Conservation (phyloP, 495 filamentous ascomycete genomes). For the Elasticomyces elasticus region DNA sequence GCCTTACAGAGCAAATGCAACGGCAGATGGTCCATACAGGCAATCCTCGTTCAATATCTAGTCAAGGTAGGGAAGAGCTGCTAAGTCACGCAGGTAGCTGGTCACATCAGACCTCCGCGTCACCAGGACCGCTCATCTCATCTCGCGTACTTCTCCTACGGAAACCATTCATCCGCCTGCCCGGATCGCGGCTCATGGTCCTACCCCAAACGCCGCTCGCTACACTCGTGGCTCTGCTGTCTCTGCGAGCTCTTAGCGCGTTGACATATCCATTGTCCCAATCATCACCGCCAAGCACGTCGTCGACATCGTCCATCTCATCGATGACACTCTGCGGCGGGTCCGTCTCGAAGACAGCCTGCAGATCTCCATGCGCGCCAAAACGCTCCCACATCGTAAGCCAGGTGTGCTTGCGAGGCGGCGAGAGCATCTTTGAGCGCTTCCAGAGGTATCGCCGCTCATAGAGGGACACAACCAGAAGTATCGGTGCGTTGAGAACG, state of each 20-base stretch:
- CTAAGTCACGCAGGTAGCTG: no score
- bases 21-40: no score
- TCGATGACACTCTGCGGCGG: conserved; percentile 51
- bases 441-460: conserved; percentile 44
- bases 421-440: conserved; percentile 30
- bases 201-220: conserved; percentile 6
- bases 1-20: no score
- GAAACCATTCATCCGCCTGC: conserved; percentile 11
- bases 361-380: conserved; percentile 53
- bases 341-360: conserved; percentile 57
- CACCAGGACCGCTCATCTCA: not conserved
- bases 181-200: conserved; percentile 14
- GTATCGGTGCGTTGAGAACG: conserved; percentile 52
- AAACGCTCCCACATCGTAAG: conserved; percentile 42
- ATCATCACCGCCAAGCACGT: conserved; percentile 22
- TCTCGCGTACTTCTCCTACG: conserved; percentile 7
- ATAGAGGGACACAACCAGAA: conserved; percentile 48
- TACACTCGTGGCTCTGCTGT: conserved; percentile 8
- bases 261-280: conserved; percentile 19
- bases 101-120: conserved; percentile 7
- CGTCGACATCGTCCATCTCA: conserved; percentile 44
- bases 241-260: conserved; percentile 11
- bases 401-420: conserved; percentile 35
- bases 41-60: no score
- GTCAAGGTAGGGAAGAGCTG: no score